Evolutionary conservation across 108 stramenopile genomes (phyloP).

Genomic region (Cyclotella baltica): DNA sequence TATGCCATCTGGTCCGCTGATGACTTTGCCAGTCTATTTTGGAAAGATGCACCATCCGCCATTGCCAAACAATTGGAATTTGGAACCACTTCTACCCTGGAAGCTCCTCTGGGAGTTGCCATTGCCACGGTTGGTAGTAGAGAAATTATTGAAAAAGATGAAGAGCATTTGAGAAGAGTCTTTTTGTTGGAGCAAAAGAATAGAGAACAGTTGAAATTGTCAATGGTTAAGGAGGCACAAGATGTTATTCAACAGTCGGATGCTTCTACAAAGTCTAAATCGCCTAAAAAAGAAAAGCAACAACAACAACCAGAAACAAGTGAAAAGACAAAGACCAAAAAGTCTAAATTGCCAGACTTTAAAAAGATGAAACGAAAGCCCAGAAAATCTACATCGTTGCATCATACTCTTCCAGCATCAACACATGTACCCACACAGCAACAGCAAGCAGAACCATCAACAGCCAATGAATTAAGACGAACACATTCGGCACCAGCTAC

Average conservation of each 20-base stretch:
- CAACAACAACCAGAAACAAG: background rate
- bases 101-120: background rate
- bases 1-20: conserved; percentile 38
- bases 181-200: conserved; percentile 22
- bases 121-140: conserved; percentile 19
- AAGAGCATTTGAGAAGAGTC: conserved; percentile 20
- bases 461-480: conserved; percentile 10
- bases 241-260: background rate
- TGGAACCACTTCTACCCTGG: background rate
- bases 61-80: background rate
- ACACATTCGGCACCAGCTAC: conserved; percentile 24
- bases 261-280: background rate
- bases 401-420: too few relatives aligned
- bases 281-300: background rate
- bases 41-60: conserved; percentile 16
- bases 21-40: conserved; percentile 47
- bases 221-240: background rate
- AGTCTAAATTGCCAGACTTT: background rate
- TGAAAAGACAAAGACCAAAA: background rate
- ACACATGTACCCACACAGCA: background rate
- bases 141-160: conserved; percentile 24
- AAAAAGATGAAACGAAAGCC: conserved; percentile 19
- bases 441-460: background rate
- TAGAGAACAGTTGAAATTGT: background rate
- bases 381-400: background rate